These are phyloP conservation scores for Schwanniomyces polymorphus DNA, from an alignment of 805 yeast genomes.

Conservation along the genomic window DNA sequence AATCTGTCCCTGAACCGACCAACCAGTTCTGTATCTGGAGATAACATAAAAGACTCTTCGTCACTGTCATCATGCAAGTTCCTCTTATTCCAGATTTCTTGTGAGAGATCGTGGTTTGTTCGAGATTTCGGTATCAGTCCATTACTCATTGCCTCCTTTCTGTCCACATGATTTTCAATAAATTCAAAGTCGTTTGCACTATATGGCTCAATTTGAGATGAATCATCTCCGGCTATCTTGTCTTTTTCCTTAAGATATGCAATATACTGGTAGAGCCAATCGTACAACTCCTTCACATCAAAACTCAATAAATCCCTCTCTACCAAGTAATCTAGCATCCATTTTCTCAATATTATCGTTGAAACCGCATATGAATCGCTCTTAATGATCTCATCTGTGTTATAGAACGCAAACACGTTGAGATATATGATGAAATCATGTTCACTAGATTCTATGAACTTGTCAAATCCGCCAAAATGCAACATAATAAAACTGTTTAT, in stretches of 20 bases:
- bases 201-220: not conserved
- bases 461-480: conserved; percentile 42
- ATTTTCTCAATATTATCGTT: conserved; percentile 17
- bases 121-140: not conserved
- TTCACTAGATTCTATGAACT: conserved; percentile 34
- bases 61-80: not conserved
- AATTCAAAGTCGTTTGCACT: not conserved
- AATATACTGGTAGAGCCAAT: conserved; percentile 41
- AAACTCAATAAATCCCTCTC: conserved; percentile 30
- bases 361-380: conserved; percentile 19
- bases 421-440: conserved; percentile 42
- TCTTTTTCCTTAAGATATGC: conserved; percentile 35
- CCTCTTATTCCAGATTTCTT: not conserved
- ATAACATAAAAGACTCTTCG: not conserved
- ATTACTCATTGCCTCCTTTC: not conserved
- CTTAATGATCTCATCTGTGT: conserved; percentile 24
- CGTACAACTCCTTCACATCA: conserved; percentile 33
- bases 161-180: not conserved
- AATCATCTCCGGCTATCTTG: not conserved
- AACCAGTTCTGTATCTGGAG: conserved; percentile 4
- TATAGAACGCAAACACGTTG: conserved; percentile 41
- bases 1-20: conserved; percentile 5
- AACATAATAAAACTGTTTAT: conserved; percentile 43
- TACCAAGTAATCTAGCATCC: conserved; percentile 28
- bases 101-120: not conserved